Base-by-base conservation (phyloP, 768 basidiomycete species). In the Amanita exitialis region DNA sequence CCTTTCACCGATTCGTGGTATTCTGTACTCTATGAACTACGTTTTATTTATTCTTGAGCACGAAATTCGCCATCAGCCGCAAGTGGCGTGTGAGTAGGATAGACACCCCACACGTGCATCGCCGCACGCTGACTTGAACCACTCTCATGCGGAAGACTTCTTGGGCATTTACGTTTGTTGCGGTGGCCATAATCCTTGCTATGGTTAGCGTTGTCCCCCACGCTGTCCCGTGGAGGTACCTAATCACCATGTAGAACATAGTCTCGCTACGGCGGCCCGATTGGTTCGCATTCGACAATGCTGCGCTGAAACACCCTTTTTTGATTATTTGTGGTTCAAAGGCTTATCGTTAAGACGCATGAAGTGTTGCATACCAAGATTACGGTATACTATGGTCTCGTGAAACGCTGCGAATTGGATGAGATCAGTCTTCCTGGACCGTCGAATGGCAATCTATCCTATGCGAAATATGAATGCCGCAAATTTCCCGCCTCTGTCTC, bases 101-200 rank as follows among this genome's bases (percentile, higher is more conserved):
- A n/a, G n/a, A n/a, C n/a, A n/a, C n/a, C n/a, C n/a, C n/a, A 5
- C 13, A 13, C 32, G 27, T 28, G 27, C 12, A 12, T 1, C 32
- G 6, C 27, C 13, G 12, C 13, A 27, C 20, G 25, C 25, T 47
- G n/a, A 28, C 41, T 25, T 25, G 35, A 5, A 38, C 36, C n/a
- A 32, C 55, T 21, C 60, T 48, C 25, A 84, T 86, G 84, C 72
- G 84, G 55, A 86, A 83, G 59, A 77, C 73, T 0, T 86, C 82
- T 0, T 88, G 88, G 55, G 76, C 75, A 23, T 55, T 84, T 47
- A 77, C 84, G 0, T 82, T 86, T 56, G 56, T 79, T 52, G 76
- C 77, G 25, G 77, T 83, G 1, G 59, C 72, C 3, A 50, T 75
- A 12, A 71, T 74, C 4, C 64, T 83, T 6, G 56, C 73, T 21